A percentile compares a stretch with the other conserved stretches of the same genome.
Conservation (phyloP, 2,329 filamentous ascomycete genomes). For the Hymenoscyphus occultus region DNA sequence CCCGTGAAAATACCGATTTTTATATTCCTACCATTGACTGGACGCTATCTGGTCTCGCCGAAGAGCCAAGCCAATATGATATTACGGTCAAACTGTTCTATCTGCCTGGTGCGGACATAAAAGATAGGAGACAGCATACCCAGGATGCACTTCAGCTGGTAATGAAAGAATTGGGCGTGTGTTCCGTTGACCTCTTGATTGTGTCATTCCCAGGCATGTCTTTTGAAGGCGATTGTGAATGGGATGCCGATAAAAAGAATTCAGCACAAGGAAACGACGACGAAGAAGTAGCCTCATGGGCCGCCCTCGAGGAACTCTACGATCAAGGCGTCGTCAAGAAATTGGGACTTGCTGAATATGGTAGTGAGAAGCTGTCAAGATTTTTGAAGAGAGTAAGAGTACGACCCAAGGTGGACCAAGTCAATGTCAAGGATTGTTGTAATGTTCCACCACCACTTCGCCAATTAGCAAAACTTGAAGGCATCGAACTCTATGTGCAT, state of each 20-base stretch:
- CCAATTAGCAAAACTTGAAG: constrained; percentile 75
- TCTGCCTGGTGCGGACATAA: constrained; percentile 66
- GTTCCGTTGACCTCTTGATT: constrained; percentile 81
- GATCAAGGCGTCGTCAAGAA: constrained; percentile 67
- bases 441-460: constrained; percentile 87
- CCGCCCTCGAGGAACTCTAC: constrained; percentile 71
- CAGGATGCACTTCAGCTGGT: constrained; percentile 78
- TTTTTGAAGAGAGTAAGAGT: constrained; percentile 71
- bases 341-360: constrained; percentile 88
- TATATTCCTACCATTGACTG: constrained; percentile 79
- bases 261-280: constrained; percentile 62
- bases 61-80: constrained; percentile 83
- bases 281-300: constrained; percentile 67
- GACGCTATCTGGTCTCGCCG: constrained; percentile 66
- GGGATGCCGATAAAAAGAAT: constrained; percentile 63
- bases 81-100: constrained; percentile 97
- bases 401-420: constrained; percentile 84
- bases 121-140: constrained; percentile 66
- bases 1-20: constrained; percentile 55
- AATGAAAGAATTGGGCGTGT: constrained; percentile 71
- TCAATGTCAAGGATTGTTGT: constrained; percentile 94
- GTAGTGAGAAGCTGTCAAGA: constrained; percentile 73
- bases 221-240: constrained; percentile 90
- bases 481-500: constrained; percentile 87
- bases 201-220: constrained; percentile 90